Conservation (phyloP, 495 filamentous ascomycete genomes). For the Peziza echinospora region DNA sequence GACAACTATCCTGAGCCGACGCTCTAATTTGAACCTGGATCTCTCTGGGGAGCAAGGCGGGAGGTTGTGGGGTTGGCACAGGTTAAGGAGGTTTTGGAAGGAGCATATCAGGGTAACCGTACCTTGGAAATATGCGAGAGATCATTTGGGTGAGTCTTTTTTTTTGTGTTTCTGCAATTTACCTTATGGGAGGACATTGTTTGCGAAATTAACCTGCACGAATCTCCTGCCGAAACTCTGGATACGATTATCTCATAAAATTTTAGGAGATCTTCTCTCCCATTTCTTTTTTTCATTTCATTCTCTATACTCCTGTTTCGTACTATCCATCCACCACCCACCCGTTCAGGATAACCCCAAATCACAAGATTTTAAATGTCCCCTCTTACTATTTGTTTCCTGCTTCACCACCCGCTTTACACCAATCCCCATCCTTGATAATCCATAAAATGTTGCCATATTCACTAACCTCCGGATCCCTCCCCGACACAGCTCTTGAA, state of each 20-base stretch:
- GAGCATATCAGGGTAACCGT: constrained; percentile 26
- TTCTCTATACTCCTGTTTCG: constrained; percentile 3
- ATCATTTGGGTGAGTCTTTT: constrained; percentile 32
- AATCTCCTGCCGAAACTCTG: not conserved
- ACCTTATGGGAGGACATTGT: no score
- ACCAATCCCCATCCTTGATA: constrained; percentile 10
- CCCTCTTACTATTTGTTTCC: no score
- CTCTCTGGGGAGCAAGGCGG: no score
- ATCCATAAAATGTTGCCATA: constrained; percentile 9
- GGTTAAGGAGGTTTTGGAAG: constrained; percentile 24
- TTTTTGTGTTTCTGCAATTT: constrained; percentile 3
- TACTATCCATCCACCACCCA: constrained; percentile 12
- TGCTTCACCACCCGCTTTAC: constrained; percentile 11
- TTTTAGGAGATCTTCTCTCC: not conserved
- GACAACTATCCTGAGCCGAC: constrained; percentile 1
- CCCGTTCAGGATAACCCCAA: no score
- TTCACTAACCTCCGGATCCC: not conserved
- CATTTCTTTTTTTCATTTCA: constrained; percentile 4
- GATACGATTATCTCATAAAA: constrained; percentile 3
- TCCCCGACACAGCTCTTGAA: constrained; percentile 38
- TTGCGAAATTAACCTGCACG: not conserved
- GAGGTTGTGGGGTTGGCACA: not conserved
- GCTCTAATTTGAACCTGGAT: not conserved
- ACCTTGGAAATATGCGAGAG: constrained; percentile 24
- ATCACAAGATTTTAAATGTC: no score